Base-by-base conservation (phyloP, 768 basidiomycete genomes). In the Lactarius evosmus region DNA sequence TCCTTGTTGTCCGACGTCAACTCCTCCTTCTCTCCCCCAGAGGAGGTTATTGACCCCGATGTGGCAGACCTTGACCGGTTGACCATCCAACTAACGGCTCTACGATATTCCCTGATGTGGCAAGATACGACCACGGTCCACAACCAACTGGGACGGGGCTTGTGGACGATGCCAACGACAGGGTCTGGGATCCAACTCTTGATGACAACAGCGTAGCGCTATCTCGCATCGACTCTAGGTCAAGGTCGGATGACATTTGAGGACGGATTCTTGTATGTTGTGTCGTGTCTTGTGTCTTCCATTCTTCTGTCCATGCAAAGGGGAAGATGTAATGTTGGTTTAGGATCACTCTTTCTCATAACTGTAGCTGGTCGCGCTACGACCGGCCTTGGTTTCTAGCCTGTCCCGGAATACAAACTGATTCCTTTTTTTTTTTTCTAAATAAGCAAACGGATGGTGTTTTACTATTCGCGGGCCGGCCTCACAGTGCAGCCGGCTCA, bases 1-100 rank as follows among this genome's bases (percentile, higher is more conserved):
- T 80, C 36, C 68, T 78, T 29, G 62, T 66, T 22, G 75, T 77
- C 17, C 74, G 76, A 25, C 77, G 76, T 3, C 71, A 72, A 33
- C 71, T 76, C 2, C 70, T 72, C 32, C 12, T 78, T 78, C 52
- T 49, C 34, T 17, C 62, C 50, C 3, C 60, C 60, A 0, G 46
- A 55, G 32, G 22, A 22, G 32, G 17, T 7, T 22, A 14, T 30
- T 2, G 27, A 49, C 34, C 19, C 40, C 6, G 61, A 62, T 1
- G 5, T 6, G 12, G 30, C n/a, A 17, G 56, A 36, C n/a, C 32
- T n/a, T n/a, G n/a, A n/a, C n/a, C n/a, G n/a, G n/a, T 53, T 44
- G 9, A 16, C 30, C 52, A 22, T 14, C 4, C 60, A 33, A 17
- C 19, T 19, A 7, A 4, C 1, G 16, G 27, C 56, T 49, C 51